Evolutionary conservation across 2,329 filamentous ascomycete genomes (phyloP).

Genomic region (Cadophora sp.): DNA sequence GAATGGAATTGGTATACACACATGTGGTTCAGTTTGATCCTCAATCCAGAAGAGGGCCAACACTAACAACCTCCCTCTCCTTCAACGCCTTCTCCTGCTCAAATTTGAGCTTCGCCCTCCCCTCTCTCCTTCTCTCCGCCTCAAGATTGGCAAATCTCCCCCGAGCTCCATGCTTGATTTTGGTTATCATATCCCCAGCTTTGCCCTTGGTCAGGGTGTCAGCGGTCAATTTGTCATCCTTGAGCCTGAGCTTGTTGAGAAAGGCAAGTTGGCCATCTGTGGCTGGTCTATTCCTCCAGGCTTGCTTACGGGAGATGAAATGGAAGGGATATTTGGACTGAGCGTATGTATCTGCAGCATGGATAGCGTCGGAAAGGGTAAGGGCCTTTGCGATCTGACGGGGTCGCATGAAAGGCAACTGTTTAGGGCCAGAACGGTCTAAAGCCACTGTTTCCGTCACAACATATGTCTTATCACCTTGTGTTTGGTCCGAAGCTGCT

Average conservation of each 20-base stretch:
- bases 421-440: slow-evolving; percentile 45
- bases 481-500: slow-evolving; percentile 41
- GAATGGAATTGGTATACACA: slow-evolving; percentile 16
- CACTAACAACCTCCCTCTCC: slow-evolving; percentile 58
- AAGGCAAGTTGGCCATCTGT: slow-evolving; percentile 70
- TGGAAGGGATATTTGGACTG: slow-evolving; percentile 66
- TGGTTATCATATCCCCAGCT: slow-evolving; percentile 91
- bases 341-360: slow-evolving; percentile 85
- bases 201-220: slow-evolving; percentile 76
- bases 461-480: slow-evolving; percentile 29
- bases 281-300: slow-evolving; percentile 75
- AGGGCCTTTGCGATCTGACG: slow-evolving; percentile 69
- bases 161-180: slow-evolving; percentile 82
- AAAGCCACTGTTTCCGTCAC: slow-evolving; percentile 47
- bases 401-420: slow-evolving; percentile 71
- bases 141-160: slow-evolving; percentile 64
- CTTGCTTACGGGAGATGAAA: slow-evolving; percentile 69
- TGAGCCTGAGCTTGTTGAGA: slow-evolving; percentile 68
- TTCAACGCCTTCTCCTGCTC: slow-evolving; percentile 50
- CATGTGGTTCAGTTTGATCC: slow-evolving; percentile 10
- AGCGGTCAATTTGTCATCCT: slow-evolving; percentile 59
- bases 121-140: slow-evolving; percentile 57
- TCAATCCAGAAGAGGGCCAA: slow-evolving; percentile 56
- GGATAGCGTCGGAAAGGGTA: slow-evolving; percentile 77
- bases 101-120: slow-evolving; percentile 46